phyloP scores from a whole-genome alignment of 23 red algal genomes.

The Cyanidioschyzon merolae region DNA sequence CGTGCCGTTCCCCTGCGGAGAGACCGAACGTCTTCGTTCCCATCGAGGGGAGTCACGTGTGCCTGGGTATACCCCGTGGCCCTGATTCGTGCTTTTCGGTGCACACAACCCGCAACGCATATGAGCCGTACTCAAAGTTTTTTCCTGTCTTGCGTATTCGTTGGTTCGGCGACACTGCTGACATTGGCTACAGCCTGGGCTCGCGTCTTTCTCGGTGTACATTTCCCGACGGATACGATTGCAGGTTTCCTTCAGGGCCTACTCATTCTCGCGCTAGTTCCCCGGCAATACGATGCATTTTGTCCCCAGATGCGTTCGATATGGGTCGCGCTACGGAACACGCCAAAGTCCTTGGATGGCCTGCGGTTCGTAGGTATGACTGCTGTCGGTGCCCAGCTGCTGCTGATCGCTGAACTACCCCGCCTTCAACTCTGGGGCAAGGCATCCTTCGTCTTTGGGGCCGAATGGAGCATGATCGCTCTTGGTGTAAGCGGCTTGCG shows the following conservation, averaged over 20 bases:
- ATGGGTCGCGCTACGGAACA: background rate
- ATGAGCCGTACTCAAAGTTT: background rate
- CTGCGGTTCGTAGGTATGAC: background rate
- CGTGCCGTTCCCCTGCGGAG: constrained; percentile 41
- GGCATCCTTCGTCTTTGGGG: background rate
- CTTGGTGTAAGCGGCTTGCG: background rate
- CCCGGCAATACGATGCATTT: background rate
- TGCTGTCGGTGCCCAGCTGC: background rate
- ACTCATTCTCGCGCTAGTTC: constrained; percentile 7
- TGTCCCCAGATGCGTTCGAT: background rate
- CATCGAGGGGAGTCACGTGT: constrained; percentile 54
- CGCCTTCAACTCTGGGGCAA: background rate
- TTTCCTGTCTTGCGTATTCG: background rate
- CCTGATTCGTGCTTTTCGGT: constrained; percentile 11
- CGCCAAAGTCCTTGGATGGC: background rate
- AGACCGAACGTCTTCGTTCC: constrained; percentile 58
- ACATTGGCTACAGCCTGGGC: constrained; percentile 44
- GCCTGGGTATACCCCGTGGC: constrained; percentile 56
- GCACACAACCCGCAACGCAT: background rate
- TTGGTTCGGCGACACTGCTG: background rate
- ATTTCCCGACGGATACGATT: constrained; percentile 67
- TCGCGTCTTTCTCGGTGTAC: constrained; percentile 56
- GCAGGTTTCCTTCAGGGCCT: constrained; percentile 42
- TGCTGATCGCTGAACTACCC: background rate
- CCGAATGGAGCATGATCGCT: background rate